A percentile compares a stretch with the other conserved stretches of the same genome.
Evolutionary conservation across 2,329 filamentous ascomycete genomes (phyloP).

Genomic region (Hypoxylon rubiginosum): DNA sequence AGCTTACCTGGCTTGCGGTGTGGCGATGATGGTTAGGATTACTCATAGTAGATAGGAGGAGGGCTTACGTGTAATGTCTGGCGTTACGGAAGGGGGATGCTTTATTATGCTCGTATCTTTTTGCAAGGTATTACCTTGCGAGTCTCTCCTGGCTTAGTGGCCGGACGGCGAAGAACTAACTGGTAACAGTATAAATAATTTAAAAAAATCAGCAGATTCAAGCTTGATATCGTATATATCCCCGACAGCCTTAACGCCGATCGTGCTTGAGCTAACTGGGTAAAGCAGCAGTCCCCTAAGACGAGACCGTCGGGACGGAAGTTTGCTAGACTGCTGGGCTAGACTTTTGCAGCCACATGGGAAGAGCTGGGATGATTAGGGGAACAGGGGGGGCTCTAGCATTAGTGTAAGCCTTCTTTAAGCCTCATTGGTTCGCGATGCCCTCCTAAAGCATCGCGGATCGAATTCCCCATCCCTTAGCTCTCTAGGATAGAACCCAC

Average conservation of each 20-base stretch:
- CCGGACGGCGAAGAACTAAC: no score
- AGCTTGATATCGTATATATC: background rate
- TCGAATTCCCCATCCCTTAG: slow-evolving; percentile 5
- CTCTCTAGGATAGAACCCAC: no score
- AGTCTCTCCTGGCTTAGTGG: background rate
- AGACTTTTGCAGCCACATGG: slow-evolving; percentile 6
- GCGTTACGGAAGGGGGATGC: background rate
- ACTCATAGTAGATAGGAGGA: background rate
- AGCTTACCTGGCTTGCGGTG: background rate
- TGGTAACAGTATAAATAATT: no score
- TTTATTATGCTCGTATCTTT: background rate
- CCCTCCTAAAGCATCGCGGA: slow-evolving; percentile 10
- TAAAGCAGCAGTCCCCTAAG: background rate
- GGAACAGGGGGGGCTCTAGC: background rate
- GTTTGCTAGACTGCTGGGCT: background rate
- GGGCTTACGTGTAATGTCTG: background rate
- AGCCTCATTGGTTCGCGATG: slow-evolving; percentile 32
- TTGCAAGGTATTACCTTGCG: background rate
- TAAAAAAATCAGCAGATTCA: no score
- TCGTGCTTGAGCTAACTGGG: background rate
- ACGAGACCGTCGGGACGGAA: slow-evolving; percentile 1
- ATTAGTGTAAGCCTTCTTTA: slow-evolving; percentile 19
- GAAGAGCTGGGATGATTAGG: background rate
- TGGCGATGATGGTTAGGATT: background rate
- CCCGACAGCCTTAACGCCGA: slow-evolving; percentile 27